Conservation (phyloP, 2,329 filamentous ascomycete species). For the Bimuria novae-zelandiae region DNA sequence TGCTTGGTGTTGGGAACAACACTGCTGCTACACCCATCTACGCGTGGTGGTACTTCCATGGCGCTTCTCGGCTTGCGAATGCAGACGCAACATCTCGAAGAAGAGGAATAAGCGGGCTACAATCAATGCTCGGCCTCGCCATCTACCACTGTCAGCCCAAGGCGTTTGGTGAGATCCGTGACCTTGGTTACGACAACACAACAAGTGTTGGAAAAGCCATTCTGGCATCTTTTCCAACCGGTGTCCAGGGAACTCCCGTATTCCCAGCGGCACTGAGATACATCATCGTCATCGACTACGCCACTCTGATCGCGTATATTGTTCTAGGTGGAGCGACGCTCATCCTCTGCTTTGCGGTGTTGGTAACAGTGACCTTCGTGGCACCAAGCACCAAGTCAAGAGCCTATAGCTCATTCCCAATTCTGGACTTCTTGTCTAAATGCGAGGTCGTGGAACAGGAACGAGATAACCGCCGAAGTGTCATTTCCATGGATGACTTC, state of each 20-base stretch:
- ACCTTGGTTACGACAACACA: slow-evolving; percentile 8
- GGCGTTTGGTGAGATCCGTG: slow-evolving; percentile 1
- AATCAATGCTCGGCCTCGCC: background rate
- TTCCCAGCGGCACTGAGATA: slow-evolving; percentile 5
- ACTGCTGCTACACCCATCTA: background rate
- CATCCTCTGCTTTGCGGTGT: background rate
- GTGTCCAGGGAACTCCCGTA: background rate
- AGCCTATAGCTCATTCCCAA: background rate
- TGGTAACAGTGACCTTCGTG: slow-evolving; percentile 1
- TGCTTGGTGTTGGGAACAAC: background rate
- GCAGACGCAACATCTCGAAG: background rate
- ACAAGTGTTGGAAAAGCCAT: slow-evolving; percentile 2
- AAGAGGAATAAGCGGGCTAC: background rate
- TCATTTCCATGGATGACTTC: background rate
- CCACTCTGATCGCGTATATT: slow-evolving; percentile 6
- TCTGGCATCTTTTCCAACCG: slow-evolving; percentile 1
- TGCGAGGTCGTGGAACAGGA: background rate
- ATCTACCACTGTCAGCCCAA: slow-evolving; percentile 7
- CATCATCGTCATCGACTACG: background rate
- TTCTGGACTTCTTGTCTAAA: background rate
- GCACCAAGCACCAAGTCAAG: background rate
- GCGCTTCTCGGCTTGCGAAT: background rate
- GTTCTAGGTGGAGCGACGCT: slow-evolving; percentile 2
- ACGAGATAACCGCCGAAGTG: background rate
- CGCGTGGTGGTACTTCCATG: background rate